These are phyloP conservation scores for Rubus idaeus DNA, from an alignment of 306 rosid species.

Conservation along the genomic window DNA sequence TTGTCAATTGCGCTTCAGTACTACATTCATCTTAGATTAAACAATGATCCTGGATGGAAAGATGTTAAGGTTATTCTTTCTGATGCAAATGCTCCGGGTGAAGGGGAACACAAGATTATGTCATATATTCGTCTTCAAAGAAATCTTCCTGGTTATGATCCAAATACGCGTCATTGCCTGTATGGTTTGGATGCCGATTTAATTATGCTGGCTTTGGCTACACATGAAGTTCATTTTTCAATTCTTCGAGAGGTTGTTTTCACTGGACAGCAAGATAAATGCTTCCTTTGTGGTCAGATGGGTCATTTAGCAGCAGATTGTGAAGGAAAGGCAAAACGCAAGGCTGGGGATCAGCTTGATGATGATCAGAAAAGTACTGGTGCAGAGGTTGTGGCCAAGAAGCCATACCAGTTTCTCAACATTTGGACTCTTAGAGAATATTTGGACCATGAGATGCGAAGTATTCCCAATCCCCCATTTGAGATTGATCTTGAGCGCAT, in stretches of 20 bases:
- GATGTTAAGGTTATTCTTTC: conserved; percentile 88
- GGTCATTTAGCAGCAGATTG: conserved; percentile 91
- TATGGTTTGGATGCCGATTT: conserved; percentile 99
- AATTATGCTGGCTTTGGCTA: conserved; percentile 95
- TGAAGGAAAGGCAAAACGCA: conserved; percentile 81
- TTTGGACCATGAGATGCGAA: conserved; percentile 75
- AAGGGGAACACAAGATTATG: conserved; percentile 98
- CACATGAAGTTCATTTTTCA: conserved; percentile 94
- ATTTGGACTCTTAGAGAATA: conserved; percentile 96
- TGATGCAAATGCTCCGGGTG: conserved; percentile 99
- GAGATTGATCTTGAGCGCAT: conserved; percentile 79
- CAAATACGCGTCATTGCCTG: conserved; percentile 91
- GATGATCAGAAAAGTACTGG: conserved; percentile 54
- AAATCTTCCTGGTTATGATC: conserved; percentile 88
- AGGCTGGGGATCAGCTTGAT: conserved; percentile 70
- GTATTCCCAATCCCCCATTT: conserved; percentile 60
- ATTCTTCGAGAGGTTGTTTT: conserved; percentile 96
- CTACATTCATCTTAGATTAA: conserved; percentile 87
- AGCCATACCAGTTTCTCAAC: conserved; percentile 92
- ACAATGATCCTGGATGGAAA: conserved; percentile 96
- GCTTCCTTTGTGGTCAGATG: conserved; percentile 90
- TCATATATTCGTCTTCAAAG: conserved; percentile 94
- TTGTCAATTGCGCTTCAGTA: conserved; percentile 87
- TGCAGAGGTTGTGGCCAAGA: conserved; percentile 49
- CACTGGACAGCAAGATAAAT: conserved; percentile 89